Evolutionary conservation across 1,284 basidiomycete species (phyloP), one percentile per base, ranked within the genome.

Genomic region (Tremellales sp.): DNA sequence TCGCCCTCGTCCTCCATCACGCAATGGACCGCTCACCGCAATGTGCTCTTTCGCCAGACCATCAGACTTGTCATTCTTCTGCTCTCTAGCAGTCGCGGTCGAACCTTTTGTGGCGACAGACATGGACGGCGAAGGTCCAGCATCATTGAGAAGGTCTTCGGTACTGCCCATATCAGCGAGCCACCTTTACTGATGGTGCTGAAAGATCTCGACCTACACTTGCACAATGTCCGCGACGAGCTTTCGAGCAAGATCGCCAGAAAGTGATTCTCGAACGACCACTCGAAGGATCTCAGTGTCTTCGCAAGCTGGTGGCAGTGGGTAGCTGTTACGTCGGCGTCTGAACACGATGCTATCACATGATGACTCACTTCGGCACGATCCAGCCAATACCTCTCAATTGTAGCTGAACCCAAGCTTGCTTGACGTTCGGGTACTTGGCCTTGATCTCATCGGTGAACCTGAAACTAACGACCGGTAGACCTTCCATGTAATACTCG

Each of bases 381-480:
- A 91, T 89, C 85, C 83, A 74, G 21, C 72, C 71, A 41, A 68
- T 68, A 22, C 46, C 56, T 12, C 73, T 56, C 24, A 75, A 57
- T 52, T 73, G 69, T 21, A 53, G 49, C 63, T 97, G 93, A 37
- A 97, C 83, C 89, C 90, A 94, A 54, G 81, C 82, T 73, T 97
- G 93, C 70, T 92, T 79, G 40, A 91, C 66, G 25, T 85, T 79
- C 0, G 89, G 88, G 65, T 89, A 72, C 50, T 84, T 70, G 54
- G 79, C 48, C 67, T 83, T 79, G 77, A 89, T 87, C 13, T 78
- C 75, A 65, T 96, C 85, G 1, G 85, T 85, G 78, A 96, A 93
- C 44, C 84, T 80, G 84, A 97, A 97, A 0, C 89, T 78, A 0
- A 97, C 89, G 13, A 97, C 92, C 3, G 93, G 93, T 19, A 97